phyloP scores from a whole-genome alignment of 192 early-diverging fungal genomes.

The Coemansia sp. region DNA sequence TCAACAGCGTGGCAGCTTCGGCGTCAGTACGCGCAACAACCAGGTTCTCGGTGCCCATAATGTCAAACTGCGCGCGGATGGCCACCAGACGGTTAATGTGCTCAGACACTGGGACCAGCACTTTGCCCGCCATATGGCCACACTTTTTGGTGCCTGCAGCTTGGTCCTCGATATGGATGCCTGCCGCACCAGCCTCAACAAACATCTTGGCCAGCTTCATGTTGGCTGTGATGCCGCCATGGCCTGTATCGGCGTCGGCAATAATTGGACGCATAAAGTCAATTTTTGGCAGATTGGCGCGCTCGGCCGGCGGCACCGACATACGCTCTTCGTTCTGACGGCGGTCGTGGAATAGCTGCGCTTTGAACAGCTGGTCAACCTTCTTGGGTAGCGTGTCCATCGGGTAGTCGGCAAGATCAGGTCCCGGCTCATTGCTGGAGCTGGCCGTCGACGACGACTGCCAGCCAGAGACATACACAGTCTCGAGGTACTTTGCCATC shows the following conservation, averaged over 20 bases:
- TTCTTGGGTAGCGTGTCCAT: conserved; percentile 99
- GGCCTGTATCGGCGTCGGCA: conserved; percentile 97
- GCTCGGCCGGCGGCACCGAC: conserved; percentile 61
- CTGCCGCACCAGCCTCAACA: conserved; percentile 94
- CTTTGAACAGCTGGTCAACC: conserved; percentile 97
- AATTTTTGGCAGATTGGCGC: conserved; percentile 68
- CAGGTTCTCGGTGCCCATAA: conserved; percentile 96
- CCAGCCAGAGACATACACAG: conserved; percentile 98
- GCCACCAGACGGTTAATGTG: conserved; percentile 97
- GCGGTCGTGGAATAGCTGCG: conserved; percentile 96
- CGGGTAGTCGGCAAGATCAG: conserved; percentile 98
- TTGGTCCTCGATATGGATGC: conserved; percentile 94
- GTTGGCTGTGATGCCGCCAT: conserved; percentile 96
- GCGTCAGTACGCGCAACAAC: conserved; percentile 95
- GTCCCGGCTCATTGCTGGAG: conserved; percentile 92
- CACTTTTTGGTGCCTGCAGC: conserved; percentile 97
- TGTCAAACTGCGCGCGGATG: conserved; percentile 94
- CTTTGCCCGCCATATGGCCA: conserved; percentile 99
- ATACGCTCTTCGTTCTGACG: conserved; percentile 92
- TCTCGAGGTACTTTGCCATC: conserved; percentile 97
- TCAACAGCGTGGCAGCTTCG: conserved; percentile 95
- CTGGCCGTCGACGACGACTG: conserved; percentile 96
- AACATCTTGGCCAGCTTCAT: conserved; percentile 98
- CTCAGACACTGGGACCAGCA: conserved; percentile 95
- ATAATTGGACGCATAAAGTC: conserved; percentile 95